Conservation (phyloP, 495 filamentous ascomycete species). For the Penicillium desertorum region DNA sequence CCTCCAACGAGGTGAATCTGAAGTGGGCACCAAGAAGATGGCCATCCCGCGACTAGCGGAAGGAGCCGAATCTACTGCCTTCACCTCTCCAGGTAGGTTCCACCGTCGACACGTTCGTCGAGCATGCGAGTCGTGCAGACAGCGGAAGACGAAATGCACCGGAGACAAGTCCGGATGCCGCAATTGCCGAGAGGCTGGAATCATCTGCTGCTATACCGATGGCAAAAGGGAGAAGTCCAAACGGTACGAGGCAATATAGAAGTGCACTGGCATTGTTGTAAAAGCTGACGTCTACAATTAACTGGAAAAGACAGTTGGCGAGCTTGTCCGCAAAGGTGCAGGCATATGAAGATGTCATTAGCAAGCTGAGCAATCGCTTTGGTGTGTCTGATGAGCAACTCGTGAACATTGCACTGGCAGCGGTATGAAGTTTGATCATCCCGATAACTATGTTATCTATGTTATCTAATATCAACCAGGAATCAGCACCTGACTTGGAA, state of each 20-base stretch:
- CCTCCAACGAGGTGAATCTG: conserved; percentile 20
- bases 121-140: conserved; percentile 50
- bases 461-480: conserved; percentile 27
- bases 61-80: conserved; percentile 38
- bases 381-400: conserved; percentile 43
- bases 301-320: conserved; percentile 43
- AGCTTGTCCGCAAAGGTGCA: conserved; percentile 50
- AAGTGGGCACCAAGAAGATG: conserved; percentile 36
- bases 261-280: neutral
- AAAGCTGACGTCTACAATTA: neutral
- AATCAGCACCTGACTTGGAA: conserved; percentile 25
- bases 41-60: conserved; percentile 46
- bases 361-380: conserved; percentile 38
- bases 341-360: conserved; percentile 48
- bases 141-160: conserved; percentile 59
- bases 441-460: neutral
- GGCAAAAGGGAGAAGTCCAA: conserved; percentile 58
- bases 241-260: conserved; percentile 34
- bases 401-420: conserved; percentile 36
- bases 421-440: conserved; percentile 26
- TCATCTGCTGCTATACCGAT: conserved; percentile 55
- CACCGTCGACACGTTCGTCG: conserved; percentile 47
- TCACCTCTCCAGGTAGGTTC: conserved; percentile 37
- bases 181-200: conserved; percentile 53
- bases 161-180: conserved; percentile 55